These are phyloP conservation scores for Trichoderma erinaceum DNA, from an alignment of 495 filamentous ascomycete species.

Conservation along the genomic window DNA sequence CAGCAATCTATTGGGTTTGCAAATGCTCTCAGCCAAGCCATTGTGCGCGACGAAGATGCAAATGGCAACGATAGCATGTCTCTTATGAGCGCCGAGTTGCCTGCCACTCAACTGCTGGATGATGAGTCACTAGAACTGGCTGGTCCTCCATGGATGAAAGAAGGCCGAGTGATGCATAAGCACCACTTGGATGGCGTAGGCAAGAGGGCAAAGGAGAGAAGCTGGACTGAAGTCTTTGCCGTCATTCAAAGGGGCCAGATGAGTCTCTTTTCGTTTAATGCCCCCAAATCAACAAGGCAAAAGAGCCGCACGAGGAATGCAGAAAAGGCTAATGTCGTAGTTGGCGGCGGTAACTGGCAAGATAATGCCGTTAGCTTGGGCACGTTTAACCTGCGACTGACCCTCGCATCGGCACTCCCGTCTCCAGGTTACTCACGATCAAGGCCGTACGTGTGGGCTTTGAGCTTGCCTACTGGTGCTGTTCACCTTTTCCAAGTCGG, in stretches of 20 bases:
- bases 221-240: constrained; percentile 95
- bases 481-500: constrained; percentile 97
- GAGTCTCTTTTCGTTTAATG: constrained; percentile 87
- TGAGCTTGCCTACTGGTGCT: constrained; percentile 87
- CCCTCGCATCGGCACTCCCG: constrained; percentile 84
- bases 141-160: constrained; percentile 95
- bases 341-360: constrained; percentile 95
- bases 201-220: constrained; percentile 85
- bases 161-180: constrained; percentile 92
- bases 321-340: constrained; percentile 54
- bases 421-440: constrained; percentile 88
- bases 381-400: constrained; percentile 83
- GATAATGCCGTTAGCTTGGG: constrained; percentile 85
- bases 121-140: constrained; percentile 86
- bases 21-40: constrained; percentile 92
- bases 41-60: constrained; percentile 82
- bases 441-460: constrained; percentile 87
- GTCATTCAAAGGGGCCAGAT: constrained; percentile 96
- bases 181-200: constrained; percentile 86
- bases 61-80: constrained; percentile 46
- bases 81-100: constrained; percentile 46
- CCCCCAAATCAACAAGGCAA: constrained; percentile 64
- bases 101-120: constrained; percentile 68
- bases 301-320: constrained; percentile 49
- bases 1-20: constrained; percentile 97